phyloP scores from a whole-genome alignment of 1,284 basidiomycete genomes.

The Rhodotorula sp. region DNA sequence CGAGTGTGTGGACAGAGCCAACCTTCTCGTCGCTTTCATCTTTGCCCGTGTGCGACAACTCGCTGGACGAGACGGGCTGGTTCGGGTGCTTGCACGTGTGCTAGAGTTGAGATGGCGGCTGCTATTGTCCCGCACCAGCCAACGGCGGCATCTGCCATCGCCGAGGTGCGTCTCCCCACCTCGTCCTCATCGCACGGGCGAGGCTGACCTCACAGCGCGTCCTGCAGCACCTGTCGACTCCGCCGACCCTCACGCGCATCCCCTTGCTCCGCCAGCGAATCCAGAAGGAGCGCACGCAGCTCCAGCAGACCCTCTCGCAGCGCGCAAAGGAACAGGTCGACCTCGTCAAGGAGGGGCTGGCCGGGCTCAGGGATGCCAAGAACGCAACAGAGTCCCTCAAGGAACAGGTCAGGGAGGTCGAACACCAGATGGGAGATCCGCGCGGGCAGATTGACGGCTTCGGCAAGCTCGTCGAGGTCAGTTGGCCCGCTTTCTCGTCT shows the following conservation, averaged over 20 bases:
- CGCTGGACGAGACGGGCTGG: not conserved
- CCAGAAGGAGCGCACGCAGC: slow-evolving; percentile 36
- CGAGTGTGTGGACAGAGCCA: slow-evolving; percentile 1
- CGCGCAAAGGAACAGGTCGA: slow-evolving; percentile 90
- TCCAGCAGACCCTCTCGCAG: slow-evolving; percentile 33
- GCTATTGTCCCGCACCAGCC: slow-evolving; percentile 4
- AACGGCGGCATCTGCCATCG: slow-evolving; percentile 32
- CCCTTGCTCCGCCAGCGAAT: slow-evolving; percentile 36
- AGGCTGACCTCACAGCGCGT: not conserved
- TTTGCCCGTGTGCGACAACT: too few species aligned
- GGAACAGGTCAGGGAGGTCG: slow-evolving; percentile 88
- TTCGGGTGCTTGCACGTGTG: not conserved
- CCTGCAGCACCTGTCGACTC: slow-evolving; percentile 37
- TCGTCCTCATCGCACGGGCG: not conserved
- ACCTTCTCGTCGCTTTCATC: not conserved
- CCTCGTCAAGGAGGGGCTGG: slow-evolving; percentile 82
- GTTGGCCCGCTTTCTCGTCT: slow-evolving; percentile 45
- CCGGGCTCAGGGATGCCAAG: slow-evolving; percentile 64
- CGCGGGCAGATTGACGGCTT: slow-evolving; percentile 68
- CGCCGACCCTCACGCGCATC: slow-evolving; percentile 32
- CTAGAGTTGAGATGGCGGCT: not conserved
- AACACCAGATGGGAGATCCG: slow-evolving; percentile 72
- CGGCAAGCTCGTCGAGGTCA: slow-evolving; percentile 85
- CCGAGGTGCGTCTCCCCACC: slow-evolving; percentile 11
- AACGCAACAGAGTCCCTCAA: slow-evolving; percentile 73